Evolutionary conservation across 164 flowering plant species (phyloP).

Genomic region (Buxus sempervirens): DNA sequence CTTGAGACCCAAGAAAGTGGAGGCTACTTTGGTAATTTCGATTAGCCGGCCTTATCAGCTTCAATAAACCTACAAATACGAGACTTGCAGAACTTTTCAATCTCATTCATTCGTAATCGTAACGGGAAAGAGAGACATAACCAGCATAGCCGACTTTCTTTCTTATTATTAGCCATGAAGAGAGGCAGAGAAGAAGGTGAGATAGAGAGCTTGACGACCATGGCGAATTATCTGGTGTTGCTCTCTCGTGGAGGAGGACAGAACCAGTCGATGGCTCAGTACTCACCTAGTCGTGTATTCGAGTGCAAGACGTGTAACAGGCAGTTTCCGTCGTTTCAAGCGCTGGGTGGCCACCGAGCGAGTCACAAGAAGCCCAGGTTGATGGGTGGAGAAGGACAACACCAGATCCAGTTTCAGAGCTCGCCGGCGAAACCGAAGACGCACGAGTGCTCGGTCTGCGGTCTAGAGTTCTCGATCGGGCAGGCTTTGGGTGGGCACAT

Average conservation of each 20-base stretch:
- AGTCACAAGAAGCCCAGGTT: slow-evolving; percentile 23
- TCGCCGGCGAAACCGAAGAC: slow-evolving; percentile 22
- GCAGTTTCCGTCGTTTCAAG: slow-evolving; percentile 29
- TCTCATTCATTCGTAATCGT: no score
- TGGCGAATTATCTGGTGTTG: slow-evolving; percentile 20
- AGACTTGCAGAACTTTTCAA: no score
- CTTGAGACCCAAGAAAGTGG: no score
- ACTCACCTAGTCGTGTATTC: slow-evolving; percentile 7
- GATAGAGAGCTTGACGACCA: slow-evolving; percentile 5
- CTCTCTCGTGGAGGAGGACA: slow-evolving; percentile 13
- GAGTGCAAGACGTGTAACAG: slow-evolving; percentile 30
- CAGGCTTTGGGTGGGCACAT: slow-evolving; percentile 75
- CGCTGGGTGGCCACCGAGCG: slow-evolving; percentile 33
- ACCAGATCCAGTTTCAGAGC: neutral
- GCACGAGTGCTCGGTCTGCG: slow-evolving; percentile 54
- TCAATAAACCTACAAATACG: no score
- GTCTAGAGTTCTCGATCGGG: slow-evolving; percentile 41
- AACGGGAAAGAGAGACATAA: no score
- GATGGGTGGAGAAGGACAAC: neutral
- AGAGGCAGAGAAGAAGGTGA: slow-evolving; percentile 15
- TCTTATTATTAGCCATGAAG: slow-evolving; percentile 9
- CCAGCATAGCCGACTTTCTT: neutral
- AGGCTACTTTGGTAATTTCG: no score
- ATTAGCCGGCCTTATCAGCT: no score
- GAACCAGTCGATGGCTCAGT: neutral